A percentile compares a stretch with the other conserved stretches of the same genome.
These are phyloP conservation scores for Xylaria sp. DNA, from an alignment of 2,329 filamentous ascomycete genomes.

Conservation along the genomic window DNA sequence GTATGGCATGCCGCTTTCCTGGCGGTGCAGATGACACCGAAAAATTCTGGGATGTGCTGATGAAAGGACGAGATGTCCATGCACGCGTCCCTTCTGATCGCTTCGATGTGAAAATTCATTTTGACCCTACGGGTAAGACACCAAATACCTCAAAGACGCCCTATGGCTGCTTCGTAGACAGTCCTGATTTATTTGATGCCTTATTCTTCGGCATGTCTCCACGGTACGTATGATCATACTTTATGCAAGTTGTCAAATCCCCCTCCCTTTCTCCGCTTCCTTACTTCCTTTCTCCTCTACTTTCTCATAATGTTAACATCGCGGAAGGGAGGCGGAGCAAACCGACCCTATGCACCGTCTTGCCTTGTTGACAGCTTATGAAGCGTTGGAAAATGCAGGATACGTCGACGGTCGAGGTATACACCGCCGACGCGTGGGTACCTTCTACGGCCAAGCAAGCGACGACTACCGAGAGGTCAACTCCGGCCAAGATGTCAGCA, in stretches of 20 bases:
- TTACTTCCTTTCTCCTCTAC: too few relatives aligned
- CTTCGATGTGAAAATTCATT: conserved; percentile 34
- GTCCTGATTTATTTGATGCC: conserved; percentile 38
- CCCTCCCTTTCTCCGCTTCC: too few relatives aligned
- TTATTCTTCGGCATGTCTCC: conserved; percentile 43
- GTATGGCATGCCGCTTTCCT: conserved; percentile 37
- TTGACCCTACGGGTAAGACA: conserved; percentile 27
- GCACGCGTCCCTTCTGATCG: conserved; percentile 25
- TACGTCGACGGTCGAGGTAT: conserved; percentile 35
- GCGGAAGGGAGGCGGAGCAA: conserved; percentile 36
- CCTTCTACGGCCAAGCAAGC: conserved; percentile 38
- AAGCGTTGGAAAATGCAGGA: conserved; percentile 72
- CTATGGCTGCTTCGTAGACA: conserved; percentile 36
- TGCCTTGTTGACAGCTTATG: conserved; percentile 73
- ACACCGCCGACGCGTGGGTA: conserved; percentile 29
- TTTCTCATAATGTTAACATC: too few relatives aligned
- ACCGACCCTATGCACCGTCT: conserved; percentile 74
- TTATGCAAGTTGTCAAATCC: too few relatives aligned
- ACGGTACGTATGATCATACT: not conserved
- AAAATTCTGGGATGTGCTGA: conserved; percentile 39
- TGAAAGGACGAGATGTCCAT: conserved; percentile 38
- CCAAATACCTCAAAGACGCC: conserved; percentile 33
- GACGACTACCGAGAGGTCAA: conserved; percentile 70
- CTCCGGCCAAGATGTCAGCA: conserved; percentile 66
- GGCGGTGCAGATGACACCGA: conserved; percentile 29